A percentile compares a stretch with the other conserved stretches of the same genome.
These are phyloP conservation scores for Syncephalis fuscata DNA, from an alignment of 371 early-diverging fungal species.

Conservation along the genomic window DNA sequence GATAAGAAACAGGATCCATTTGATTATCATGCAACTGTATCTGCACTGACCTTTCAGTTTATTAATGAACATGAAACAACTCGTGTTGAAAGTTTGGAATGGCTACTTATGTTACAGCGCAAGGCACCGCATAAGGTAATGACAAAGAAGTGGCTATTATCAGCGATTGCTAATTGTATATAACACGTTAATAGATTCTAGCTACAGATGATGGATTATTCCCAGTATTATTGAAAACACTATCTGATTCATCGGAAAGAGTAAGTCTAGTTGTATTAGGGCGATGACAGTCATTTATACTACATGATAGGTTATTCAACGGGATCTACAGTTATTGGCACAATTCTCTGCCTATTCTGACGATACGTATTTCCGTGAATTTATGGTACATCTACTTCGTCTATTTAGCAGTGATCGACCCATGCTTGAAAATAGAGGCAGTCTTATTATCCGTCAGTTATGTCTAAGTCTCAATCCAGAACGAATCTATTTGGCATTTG, in stretches of 20 bases:
- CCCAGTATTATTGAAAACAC: constrained; percentile 59
- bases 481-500: constrained; percentile 63
- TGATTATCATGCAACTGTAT: constrained; percentile 60
- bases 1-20: constrained; percentile 27
- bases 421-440: constrained; percentile 65
- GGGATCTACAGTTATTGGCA: constrained; percentile 78
- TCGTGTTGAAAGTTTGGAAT: constrained; percentile 69
- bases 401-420: constrained; percentile 75
- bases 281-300: neutral
- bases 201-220: constrained; percentile 65
- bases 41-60: constrained; percentile 54
- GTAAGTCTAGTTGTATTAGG: constrained; percentile 12
- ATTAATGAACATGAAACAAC: constrained; percentile 75
- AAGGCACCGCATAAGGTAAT: constrained; percentile 58
- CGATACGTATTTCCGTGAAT: constrained; percentile 55
- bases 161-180: neutral
- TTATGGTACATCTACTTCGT: constrained; percentile 61
- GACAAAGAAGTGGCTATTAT: neutral
- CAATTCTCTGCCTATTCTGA: constrained; percentile 74
- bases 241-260: constrained; percentile 80
- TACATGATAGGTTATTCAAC: constrained; percentile 41
- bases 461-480: constrained; percentile 75
- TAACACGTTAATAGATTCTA: constrained; percentile 28
- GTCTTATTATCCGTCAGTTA: constrained; percentile 75
- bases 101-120: constrained; percentile 82